These are phyloP conservation scores for Russula emetica DNA, from an alignment of 768 basidiomycete species.

Conservation along the genomic window DNA sequence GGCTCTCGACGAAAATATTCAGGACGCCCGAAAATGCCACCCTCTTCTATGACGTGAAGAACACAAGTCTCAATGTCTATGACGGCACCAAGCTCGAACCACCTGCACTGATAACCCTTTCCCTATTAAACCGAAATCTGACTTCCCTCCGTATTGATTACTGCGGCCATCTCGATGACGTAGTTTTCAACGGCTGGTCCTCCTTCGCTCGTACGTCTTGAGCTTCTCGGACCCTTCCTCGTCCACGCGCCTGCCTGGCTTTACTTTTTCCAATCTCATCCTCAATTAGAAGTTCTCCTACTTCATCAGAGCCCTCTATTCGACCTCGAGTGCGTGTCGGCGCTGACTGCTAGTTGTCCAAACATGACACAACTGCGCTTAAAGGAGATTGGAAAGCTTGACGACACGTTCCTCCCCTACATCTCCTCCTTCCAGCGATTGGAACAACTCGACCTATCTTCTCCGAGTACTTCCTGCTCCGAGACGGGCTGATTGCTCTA, in stretches of 20 bases:
- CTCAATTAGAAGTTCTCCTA: conserved; percentile 63
- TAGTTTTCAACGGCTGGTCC: conserved; percentile 55
- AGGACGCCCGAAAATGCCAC: conserved; percentile 77
- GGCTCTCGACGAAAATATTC: conserved; percentile 4
- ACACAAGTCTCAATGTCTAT: conserved; percentile 67
- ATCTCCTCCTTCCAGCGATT: conserved; percentile 48
- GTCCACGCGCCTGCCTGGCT: conserved; percentile 72
- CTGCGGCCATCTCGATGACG: conserved; percentile 76
- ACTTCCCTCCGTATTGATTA: conserved; percentile 74
- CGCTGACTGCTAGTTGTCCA: conserved; percentile 50
- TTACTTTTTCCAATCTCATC: conserved; percentile 61
- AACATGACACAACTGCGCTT: conserved; percentile 71
- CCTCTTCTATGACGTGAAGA: conserved; percentile 76
- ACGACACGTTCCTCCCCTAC: conserved; percentile 56
- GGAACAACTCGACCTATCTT: conserved; percentile 63
- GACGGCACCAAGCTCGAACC: conserved; percentile 81
- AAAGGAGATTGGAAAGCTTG: conserved; percentile 68
- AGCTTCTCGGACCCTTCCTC: conserved; percentile 85
- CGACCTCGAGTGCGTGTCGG: conserved; percentile 58
- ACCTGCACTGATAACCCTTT: conserved; percentile 63
- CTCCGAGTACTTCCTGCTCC: conserved; percentile 50
- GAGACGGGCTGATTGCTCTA: conserved; percentile 54
- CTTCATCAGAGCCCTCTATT: conserved; percentile 87
- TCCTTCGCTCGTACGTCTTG: conserved; percentile 61
- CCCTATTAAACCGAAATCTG: conserved; percentile 80